phyloP scores from a whole-genome alignment of 2,329 filamentous ascomycete species.

The Nectriaceae sp. region DNA sequence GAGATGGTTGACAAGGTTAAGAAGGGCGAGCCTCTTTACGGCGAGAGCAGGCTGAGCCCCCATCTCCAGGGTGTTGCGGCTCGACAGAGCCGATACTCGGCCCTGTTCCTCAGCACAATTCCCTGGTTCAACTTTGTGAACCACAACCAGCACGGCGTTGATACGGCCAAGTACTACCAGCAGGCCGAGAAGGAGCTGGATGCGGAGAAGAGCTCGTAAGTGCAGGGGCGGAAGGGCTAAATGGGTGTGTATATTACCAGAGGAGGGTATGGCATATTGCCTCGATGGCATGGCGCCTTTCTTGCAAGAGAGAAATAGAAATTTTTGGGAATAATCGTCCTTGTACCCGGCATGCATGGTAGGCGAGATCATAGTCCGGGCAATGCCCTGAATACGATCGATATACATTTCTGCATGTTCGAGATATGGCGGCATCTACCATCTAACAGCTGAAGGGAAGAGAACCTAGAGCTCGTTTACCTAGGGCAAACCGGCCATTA shows the following conservation, averaged over 20 bases:
- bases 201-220: constrained; percentile 55
- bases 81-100: constrained; percentile 89
- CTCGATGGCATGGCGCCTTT: constrained; percentile 23
- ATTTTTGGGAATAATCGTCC: background rate
- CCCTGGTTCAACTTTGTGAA: constrained; percentile 99
- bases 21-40: constrained; percentile 86
- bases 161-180: constrained; percentile 97
- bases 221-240: background rate
- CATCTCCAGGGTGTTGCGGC: constrained; percentile 94
- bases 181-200: constrained; percentile 94
- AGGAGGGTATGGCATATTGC: constrained; percentile 12
- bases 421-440: too few relatives aligned
- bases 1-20: constrained; percentile 99
- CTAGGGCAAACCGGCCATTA: too few relatives aligned
- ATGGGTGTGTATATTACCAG: constrained; percentile 29
- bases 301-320: constrained; percentile 24
- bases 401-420: too few relatives aligned
- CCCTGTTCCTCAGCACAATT: constrained; percentile 78
- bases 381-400: too few relatives aligned
- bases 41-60: constrained; percentile 73
- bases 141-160: constrained; percentile 91
- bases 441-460: too few relatives aligned
- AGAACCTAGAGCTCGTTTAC: too few relatives aligned
- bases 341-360: too few relatives aligned
- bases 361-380: too few relatives aligned